Evolutionary conservation across 768 basidiomycete species (phyloP), one percentile per base, ranked within the genome.

Genomic region (Psilocybe tampanensis): DNA sequence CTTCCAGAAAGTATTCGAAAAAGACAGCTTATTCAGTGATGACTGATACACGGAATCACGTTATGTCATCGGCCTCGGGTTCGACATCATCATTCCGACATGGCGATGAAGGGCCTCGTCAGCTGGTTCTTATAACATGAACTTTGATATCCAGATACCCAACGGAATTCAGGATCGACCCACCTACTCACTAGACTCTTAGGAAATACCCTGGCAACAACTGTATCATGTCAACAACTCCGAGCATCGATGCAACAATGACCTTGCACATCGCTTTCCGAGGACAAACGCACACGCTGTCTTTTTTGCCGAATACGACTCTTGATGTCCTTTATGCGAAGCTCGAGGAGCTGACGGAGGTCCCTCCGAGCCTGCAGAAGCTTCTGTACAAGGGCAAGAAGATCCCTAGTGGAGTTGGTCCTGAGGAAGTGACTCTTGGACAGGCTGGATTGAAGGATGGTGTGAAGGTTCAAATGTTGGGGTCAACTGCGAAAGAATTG

Each of bases 351-450:
- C 76, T 90, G 24, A 92, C 89, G 1, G 76, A 78, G 22, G 86
- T 92, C 11, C 88, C 89, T 0, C 78, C 83, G 3, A 67, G 77
- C 2, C 72, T 86, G 39, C 90, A 92, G 74, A 93, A 92, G 64
- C 74, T 92, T 41, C 68, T 92, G 8, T 88, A 80, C 73, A 89
- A 85, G 66, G 88, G 90, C 32, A 91, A 88, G 76, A 80, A 74
- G 49, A 54, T 69, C 0, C 32, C 70, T 1, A 50, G 51, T 19
- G 57, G 53, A 17, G 45, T 69, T 17, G 60, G 64, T 39, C 62
- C 68, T 34, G 67, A 65, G 15, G 65, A 62, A 22, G 72, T 56
- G 45, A 77, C 65, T 24, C 64, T 75, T 62, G 69, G 12, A 2
- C 65, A 66, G 70, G 82, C 64, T 0, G 89, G 90, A n/a, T 65